Evolutionary conservation across 345 rosid genomes (phyloP).

Genomic region (Ailanthus altissimus): DNA sequence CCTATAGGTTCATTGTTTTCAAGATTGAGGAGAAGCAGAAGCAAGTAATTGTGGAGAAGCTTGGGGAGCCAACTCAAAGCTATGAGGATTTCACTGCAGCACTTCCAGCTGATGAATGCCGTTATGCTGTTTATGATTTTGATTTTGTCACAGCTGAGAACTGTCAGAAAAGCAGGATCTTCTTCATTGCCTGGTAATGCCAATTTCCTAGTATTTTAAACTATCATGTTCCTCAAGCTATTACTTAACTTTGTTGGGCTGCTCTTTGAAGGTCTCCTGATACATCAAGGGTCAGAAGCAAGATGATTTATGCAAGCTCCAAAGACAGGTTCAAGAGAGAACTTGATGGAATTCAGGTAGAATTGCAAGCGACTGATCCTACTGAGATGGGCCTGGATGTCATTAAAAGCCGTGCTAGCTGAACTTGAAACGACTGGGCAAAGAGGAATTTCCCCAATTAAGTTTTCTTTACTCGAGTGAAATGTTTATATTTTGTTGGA

Average conservation of each 20-base stretch:
- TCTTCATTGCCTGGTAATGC: constrained; percentile 61
- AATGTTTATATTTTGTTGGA: constrained; percentile 36
- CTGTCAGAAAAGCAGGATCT: constrained; percentile 56
- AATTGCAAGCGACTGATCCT: constrained; percentile 63
- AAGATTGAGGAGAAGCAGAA: constrained; percentile 64
- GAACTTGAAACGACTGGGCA: constrained; percentile 19
- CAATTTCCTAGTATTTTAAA: neutral
- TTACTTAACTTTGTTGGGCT: neutral
- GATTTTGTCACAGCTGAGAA: constrained; percentile 59
- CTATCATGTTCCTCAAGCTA: neutral
- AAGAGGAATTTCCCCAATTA: constrained; percentile 13
- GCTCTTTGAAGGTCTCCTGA: constrained; percentile 52
- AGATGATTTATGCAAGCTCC: constrained; percentile 68
- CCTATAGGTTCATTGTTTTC: constrained; percentile 53
- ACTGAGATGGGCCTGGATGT: constrained; percentile 62
- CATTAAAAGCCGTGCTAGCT: constrained; percentile 52
- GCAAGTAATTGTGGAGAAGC: constrained; percentile 62
- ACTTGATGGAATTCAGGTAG: constrained; percentile 51
- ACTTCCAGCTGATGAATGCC: constrained; percentile 68
- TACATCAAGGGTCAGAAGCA: constrained; percentile 54
- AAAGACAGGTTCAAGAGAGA: constrained; percentile 58
- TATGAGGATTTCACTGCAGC: constrained; percentile 54
- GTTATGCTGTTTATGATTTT: constrained; percentile 62
- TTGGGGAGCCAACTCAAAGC: constrained; percentile 52
- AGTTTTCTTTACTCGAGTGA: constrained; percentile 25